A percentile compares a stretch with the other conserved stretches of the same genome.
Evolutionary conservation across 2,329 filamentous ascomycete genomes (phyloP).

Genomic region (Aspergillus viridinutans): DNA sequence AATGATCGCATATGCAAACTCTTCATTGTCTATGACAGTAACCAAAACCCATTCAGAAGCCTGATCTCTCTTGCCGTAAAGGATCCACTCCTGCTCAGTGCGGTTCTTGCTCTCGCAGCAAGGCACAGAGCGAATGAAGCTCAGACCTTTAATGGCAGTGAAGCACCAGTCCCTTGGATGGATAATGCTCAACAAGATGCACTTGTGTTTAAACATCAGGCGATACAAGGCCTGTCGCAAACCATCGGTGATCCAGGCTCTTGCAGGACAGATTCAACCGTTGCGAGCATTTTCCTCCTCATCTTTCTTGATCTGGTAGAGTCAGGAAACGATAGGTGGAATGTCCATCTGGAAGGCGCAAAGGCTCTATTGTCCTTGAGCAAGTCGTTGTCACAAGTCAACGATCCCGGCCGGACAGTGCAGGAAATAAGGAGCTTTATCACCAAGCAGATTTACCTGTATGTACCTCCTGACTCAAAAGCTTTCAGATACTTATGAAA

Average conservation of each 20-base stretch:
- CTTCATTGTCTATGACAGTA: conserved; percentile 26
- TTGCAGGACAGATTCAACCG: conserved; percentile 23
- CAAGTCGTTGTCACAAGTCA: conserved; percentile 5
- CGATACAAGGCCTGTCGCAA: conserved; percentile 28
- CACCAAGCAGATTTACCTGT: conserved; percentile 29
- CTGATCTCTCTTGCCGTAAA: conserved; percentile 24
- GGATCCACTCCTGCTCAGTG: conserved; percentile 21
- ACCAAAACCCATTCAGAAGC: conserved; percentile 25
- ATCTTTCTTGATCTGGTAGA: conserved; percentile 31
- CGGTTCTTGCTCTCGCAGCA: conserved; percentile 27
- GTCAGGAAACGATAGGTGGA: conserved; percentile 32
- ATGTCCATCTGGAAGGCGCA: conserved; percentile 29
- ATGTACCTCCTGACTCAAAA: conserved; percentile 2
- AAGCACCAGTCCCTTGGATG: conserved; percentile 2
- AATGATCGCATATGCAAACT: conserved; percentile 29
- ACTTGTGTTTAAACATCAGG: conserved; percentile 30
- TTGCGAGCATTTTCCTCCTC: conserved; percentile 33
- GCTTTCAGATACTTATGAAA: too few species aligned
- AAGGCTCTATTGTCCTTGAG: conserved; percentile 24
- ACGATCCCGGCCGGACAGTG: conserved; percentile 23
- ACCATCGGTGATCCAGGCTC: conserved; percentile 11
- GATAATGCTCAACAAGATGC: conserved; percentile 25
- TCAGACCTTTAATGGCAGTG: conserved; percentile 15
- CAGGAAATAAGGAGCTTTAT: conserved; percentile 27
- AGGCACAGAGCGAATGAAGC: conserved; percentile 25